phyloP scores from a whole-genome alignment of 2,329 filamentous ascomycete genomes.

The Monosporascus sp. region DNA sequence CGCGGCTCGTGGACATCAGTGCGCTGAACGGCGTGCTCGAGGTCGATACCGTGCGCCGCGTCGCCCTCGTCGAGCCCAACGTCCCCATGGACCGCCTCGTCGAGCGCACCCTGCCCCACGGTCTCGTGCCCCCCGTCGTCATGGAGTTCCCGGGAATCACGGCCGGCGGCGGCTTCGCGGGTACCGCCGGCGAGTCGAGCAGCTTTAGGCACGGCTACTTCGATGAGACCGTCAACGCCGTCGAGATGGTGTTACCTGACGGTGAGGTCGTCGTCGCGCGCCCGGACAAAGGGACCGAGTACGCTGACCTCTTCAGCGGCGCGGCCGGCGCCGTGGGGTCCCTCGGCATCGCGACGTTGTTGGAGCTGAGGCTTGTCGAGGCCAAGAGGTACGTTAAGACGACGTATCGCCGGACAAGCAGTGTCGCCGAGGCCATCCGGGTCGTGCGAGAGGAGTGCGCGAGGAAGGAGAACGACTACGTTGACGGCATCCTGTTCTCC shows the following conservation, averaged over 20 bases:
- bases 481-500: constrained; percentile 67
- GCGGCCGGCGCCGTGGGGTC: constrained; percentile 65
- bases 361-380: constrained; percentile 58
- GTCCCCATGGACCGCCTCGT: constrained; percentile 70
- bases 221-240: constrained; percentile 54
- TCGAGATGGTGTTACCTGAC: constrained; percentile 66
- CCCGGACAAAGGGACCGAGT: constrained; percentile 11
- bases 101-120: constrained; percentile 57
- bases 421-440: constrained; percentile 40
- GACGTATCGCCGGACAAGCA: constrained; percentile 51
- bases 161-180: constrained; percentile 64
- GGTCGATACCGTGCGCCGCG: constrained; percentile 49
- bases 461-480: constrained; percentile 53
- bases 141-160: constrained; percentile 77
- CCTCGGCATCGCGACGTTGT: constrained; percentile 59
- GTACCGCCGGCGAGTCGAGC: constrained; percentile 65
- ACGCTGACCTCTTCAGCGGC: constrained; percentile 56
- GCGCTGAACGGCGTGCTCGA: constrained; percentile 57
- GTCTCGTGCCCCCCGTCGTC: constrained; percentile 64
- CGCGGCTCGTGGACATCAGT: constrained; percentile 58
- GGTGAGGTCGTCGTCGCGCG: constrained; percentile 55
- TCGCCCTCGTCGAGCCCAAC: constrained; percentile 68
- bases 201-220: constrained; percentile 69
- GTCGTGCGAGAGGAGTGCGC: constrained; percentile 43
- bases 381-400: constrained; percentile 58